Percentiles rank a stretch among this genome's conserved stretches.
Conservation (phyloP, 2,329 filamentous ascomycete species). For the Fusarium decemcellulare region DNA sequence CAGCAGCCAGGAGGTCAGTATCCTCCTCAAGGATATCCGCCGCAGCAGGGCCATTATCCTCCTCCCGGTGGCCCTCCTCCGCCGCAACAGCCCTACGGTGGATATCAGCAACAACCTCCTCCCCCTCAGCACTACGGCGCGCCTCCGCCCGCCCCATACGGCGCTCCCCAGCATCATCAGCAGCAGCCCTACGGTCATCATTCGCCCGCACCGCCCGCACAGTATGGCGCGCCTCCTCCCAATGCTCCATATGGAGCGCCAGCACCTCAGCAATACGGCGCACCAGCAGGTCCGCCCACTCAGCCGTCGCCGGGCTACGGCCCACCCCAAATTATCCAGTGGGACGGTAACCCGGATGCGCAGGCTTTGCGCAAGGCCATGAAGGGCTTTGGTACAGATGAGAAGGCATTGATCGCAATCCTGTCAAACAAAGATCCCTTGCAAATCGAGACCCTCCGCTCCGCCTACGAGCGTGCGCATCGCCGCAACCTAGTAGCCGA, state of each 20-base stretch:
- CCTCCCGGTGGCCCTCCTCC: slow-evolving; percentile 48
- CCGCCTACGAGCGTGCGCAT: slow-evolving; percentile 75
- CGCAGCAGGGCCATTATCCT: slow-evolving; percentile 51
- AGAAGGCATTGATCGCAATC: slow-evolving; percentile 79
- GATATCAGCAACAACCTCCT: slow-evolving; percentile 52
- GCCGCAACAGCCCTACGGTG: slow-evolving; percentile 50
- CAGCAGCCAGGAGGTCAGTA: slow-evolving; percentile 50
- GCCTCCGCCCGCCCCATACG: slow-evolving; percentile 50
- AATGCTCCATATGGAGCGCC: slow-evolving; percentile 51
- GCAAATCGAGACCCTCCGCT: slow-evolving; percentile 78
- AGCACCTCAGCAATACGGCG: slow-evolving; percentile 55
- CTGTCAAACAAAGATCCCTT: slow-evolving; percentile 83
- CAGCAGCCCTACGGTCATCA: slow-evolving; percentile 39
- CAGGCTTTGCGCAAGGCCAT: slow-evolving; percentile 84
- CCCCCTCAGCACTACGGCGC: slow-evolving; percentile 52
- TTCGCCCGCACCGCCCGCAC: slow-evolving; percentile 44
- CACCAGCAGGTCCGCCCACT: slow-evolving; percentile 66
- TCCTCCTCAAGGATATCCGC: slow-evolving; percentile 53
- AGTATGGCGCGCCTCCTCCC: slow-evolving; percentile 53
- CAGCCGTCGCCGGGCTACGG: slow-evolving; percentile 82
- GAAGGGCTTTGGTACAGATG: slow-evolving; percentile 95
- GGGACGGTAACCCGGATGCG: slow-evolving; percentile 78
- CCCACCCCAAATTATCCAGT: slow-evolving; percentile 76
- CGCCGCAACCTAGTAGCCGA: slow-evolving; percentile 80
- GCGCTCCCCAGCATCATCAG: slow-evolving; percentile 50